Evolutionary conservation across 805 yeast species (phyloP).

Genomic region (Suhomyces sp.): DNA sequence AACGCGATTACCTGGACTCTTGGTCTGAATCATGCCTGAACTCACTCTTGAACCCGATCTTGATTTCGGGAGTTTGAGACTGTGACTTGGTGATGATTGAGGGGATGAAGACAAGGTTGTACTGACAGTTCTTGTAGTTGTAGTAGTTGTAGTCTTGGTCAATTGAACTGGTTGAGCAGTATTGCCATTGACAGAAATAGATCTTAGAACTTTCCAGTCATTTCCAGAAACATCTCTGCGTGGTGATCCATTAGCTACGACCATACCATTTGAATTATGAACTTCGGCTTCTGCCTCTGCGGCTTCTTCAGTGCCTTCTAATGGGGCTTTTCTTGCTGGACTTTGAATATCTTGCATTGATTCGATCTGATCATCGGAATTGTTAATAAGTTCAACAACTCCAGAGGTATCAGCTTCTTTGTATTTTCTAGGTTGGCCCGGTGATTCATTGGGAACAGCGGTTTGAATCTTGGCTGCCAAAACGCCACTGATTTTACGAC

Average conservation of each 20-base stretch:
- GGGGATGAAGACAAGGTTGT: constrained; percentile 37
- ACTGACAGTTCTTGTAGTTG: constrained; percentile 52
- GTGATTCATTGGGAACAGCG: constrained; percentile 88
- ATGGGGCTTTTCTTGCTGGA: constrained; percentile 11
- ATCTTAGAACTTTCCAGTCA: constrained; percentile 42
- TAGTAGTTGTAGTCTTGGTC: constrained; percentile 46
- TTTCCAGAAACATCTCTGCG: constrained; percentile 21
- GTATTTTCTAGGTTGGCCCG: constrained; percentile 93
- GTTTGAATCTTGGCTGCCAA: constrained; percentile 65
- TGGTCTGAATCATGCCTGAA: constrained; percentile 15
- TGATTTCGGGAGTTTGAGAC: constrained; percentile 25
- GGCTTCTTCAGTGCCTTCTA: not conserved
- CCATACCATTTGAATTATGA: constrained; percentile 11
- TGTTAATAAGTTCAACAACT: constrained; percentile 41
- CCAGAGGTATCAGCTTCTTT: constrained; percentile 30
- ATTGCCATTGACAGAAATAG: constrained; percentile 33
- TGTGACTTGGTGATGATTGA: constrained; percentile 24
- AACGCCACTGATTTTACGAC: constrained; percentile 64
- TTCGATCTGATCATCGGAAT: constrained; percentile 44
- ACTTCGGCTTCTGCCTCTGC: constrained; percentile 14
- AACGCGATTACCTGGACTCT: constrained; percentile 15
- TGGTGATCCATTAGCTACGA: constrained; percentile 21
- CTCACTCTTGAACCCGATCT: constrained; percentile 22
- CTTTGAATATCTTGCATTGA: constrained; percentile 23
- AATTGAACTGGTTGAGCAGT: constrained; percentile 33